Base-by-base conservation (phyloP, 2,329 filamentous ascomycete species). In the Aspergillus arachidicola region DNA sequence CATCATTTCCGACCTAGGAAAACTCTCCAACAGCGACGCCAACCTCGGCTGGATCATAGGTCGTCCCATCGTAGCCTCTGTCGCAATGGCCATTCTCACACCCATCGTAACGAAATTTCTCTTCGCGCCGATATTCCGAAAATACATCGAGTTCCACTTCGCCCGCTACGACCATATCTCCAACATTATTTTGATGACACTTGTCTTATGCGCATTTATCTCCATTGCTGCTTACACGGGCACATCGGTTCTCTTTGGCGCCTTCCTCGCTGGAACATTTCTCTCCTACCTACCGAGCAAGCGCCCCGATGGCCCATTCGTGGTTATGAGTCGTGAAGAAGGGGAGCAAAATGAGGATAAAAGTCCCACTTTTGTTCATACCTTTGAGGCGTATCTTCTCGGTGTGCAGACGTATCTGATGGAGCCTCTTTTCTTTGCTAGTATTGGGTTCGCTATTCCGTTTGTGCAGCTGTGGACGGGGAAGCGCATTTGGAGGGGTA, bases 41-140 rank as follows among this genome's bases (percentile, higher is more conserved):
- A 76, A 72, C 59, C 72, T 80, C 3, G 76, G 75, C 59, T 79
- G 77, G 74, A 63, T 75, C 2, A 78, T 80, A 38, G 77, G 76
- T 2, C 72, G 77, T 6, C 78, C 78, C 0, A 77, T 80, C 50
- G 72, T 79, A 7, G 78, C 77, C 32, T 78, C 77, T 6, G 63
- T 72, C 19, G 76, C 67, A 32, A 78, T 80, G 65, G 72, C 73
- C 1, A 67, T 79, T 19, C 46, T 74, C 36, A 78, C 74, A 0
- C 76, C 78, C 2, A 50, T 80, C 2, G 58, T 78, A 14, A 76
- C 77, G 6, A 78, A 75, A 62, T 81, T 73, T 64, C 51, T 79
- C 1, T 77, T 81, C 54, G 79, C 79, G 0, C 77, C 76, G 0
- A 30, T 79, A 12, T 76, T 76, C 69, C 75, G 77, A 9, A 70